A percentile compares a stretch with the other conserved stretches of the same genome.
These are phyloP conservation scores for Metschnikowia lachancei DNA, from an alignment of 805 yeast genomes.

Conservation along the genomic window DNA sequence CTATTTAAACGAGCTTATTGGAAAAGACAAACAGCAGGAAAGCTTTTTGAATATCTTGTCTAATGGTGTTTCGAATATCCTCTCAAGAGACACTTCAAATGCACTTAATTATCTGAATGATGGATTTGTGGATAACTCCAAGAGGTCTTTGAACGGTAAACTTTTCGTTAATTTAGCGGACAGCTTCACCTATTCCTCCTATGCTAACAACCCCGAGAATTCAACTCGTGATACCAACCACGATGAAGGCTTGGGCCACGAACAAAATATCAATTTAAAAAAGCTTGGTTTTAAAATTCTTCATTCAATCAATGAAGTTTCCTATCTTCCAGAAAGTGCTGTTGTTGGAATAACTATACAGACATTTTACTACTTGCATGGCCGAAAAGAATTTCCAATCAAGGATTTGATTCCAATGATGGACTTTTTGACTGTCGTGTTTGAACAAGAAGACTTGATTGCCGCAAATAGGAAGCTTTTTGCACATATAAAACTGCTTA, in stretches of 20 bases:
- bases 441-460: conserved; percentile 23
- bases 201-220: conserved; percentile 21
- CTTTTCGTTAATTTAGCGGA: conserved; percentile 37
- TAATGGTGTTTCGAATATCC: conserved; percentile 35
- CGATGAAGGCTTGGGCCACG: conserved; percentile 23
- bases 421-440: conserved; percentile 25
- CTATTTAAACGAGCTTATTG: conserved; percentile 54
- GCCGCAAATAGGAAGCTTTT: conserved; percentile 25
- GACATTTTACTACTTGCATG: conserved; percentile 28
- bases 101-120: conserved; percentile 12
- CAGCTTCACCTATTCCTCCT: conserved; percentile 29
- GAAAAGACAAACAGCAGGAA: conserved; percentile 56
- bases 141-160: conserved; percentile 33
- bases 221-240: conserved; percentile 10
- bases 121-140: conserved; percentile 32
- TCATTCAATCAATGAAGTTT: conserved; percentile 49
- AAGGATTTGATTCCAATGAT: conserved; percentile 30
- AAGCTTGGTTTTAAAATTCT: conserved; percentile 53
- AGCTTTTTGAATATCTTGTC: conserved; percentile 39
- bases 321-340: conserved; percentile 53
- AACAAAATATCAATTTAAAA: conserved; percentile 37
- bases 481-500: conserved; percentile 16
- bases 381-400: conserved; percentile 19
- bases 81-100: conserved; percentile 16
- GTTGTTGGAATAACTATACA: conserved; percentile 48